Evolutionary conservation across 768 basidiomycete genomes (phyloP), one percentile per base, ranked within the genome.

Genomic region (Epithele typhae): DNA sequence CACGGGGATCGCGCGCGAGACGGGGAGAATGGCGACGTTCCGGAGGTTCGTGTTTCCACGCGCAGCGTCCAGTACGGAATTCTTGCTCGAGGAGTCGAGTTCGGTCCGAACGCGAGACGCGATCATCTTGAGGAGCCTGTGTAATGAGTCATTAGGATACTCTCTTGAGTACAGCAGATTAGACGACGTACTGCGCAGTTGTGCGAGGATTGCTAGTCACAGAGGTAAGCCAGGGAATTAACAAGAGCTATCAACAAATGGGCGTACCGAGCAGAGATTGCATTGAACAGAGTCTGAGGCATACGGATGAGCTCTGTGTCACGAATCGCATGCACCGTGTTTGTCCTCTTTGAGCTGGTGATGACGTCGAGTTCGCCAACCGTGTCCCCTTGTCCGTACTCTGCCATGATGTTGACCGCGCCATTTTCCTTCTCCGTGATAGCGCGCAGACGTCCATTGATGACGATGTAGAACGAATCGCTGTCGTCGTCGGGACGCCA

Each of bases 311-410:
- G 75, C 64, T 99, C 96, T 0, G 93, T 92, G 62, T 99, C 96
- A 57, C 96, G 91, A 53, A 99, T 98, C 6, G 96, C 96, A 67
- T 98, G 95, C 15, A 97, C 82, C 0, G 93, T 98, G 39, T 83
- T 94, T 45, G 86, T 78, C 47, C 96, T 79, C 3, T 80, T 78
- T 15, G 84, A 87, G 56, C 85, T 88, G 7, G 94, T 96, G 59
- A 99, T 98, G 43, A 96, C 96, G 63, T 98, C 96, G 11, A 99
- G 75, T 65, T 99, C 96, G 21, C 96, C 96, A 40, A 98, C 92
- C 0, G 90, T 89, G 59, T 98, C 95, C 9, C 93, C 94, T 65
- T 97, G 94, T 32, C 96, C 96, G 59, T 95, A 95, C 70, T 99
- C 96, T 7, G 83, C 90, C 2, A 87, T 74, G 39, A 97, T 93